Evolutionary conservation across 805 yeast species (phyloP).

Genomic region (Myxozyma kluyveri): DNA sequence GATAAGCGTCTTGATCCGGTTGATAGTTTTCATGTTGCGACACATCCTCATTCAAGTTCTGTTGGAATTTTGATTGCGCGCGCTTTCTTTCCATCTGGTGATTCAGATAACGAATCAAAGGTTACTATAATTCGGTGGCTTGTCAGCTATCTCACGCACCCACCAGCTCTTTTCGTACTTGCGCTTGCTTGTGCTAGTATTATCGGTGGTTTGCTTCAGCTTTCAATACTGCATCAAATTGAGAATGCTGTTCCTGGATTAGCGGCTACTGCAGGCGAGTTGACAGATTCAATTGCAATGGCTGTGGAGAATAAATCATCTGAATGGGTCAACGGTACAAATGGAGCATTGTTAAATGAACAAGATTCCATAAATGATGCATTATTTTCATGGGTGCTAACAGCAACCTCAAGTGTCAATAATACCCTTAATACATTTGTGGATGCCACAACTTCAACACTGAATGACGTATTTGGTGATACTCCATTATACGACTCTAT

Average conservation of each 20-base stretch:
- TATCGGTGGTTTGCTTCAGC: slow-evolving; percentile 54
- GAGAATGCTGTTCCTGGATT: slow-evolving; percentile 21
- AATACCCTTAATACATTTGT: slow-evolving; percentile 58
- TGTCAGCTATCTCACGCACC: slow-evolving; percentile 51
- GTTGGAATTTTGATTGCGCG: slow-evolving; percentile 29
- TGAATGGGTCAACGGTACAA: slow-evolving; percentile 58
- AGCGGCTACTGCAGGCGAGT: slow-evolving; percentile 12
- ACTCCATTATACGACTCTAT: slow-evolving; percentile 55
- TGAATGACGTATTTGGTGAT: slow-evolving; percentile 60
- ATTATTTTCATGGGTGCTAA: slow-evolving; percentile 63
- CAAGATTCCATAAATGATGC: slow-evolving; percentile 58
- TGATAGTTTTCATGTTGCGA: slow-evolving; percentile 28
- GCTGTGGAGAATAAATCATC: slow-evolving; percentile 35
- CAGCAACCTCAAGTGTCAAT: slow-evolving; percentile 58
- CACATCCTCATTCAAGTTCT: slow-evolving; percentile 11
- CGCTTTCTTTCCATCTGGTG: not conserved
- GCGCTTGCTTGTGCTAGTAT: slow-evolving; percentile 59
- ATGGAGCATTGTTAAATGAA: slow-evolving; percentile 49
- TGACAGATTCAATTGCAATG: slow-evolving; percentile 31
- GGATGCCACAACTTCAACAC: slow-evolving; percentile 54
- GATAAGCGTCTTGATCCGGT: slow-evolving; percentile 28
- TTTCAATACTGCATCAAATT: slow-evolving; percentile 43
- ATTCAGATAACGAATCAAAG: not conserved
- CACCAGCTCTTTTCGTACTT: slow-evolving; percentile 50
- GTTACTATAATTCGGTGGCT: slow-evolving; percentile 44